Evolutionary conservation across 179 eudicot genomes (phyloP), one percentile per base, ranked within the genome.

Genomic region (Silene coronaria): DNA sequence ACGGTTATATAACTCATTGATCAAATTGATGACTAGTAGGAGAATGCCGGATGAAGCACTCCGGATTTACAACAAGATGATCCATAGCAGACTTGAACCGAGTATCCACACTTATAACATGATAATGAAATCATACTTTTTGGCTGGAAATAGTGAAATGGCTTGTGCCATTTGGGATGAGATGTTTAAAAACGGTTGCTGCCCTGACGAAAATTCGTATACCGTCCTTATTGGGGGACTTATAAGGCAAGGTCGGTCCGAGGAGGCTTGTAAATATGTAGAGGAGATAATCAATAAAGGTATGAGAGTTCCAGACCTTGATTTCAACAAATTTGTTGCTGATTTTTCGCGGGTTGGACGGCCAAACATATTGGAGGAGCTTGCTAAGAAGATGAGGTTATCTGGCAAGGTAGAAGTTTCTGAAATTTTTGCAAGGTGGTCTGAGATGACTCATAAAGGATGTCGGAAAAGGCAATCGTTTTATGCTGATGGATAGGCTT

Each of bases 121-220:
- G 97, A 83, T 92, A 79, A 86, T 95, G 96, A 95, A 87, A 72
- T 86, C 91, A 5, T 92, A 80, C 74, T 87, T 95, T 55, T 27
- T 80, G 59, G 71, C 67, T 0, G 86, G 82, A 67, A 83, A 91
- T 53, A 80, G 82, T 51, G 90, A 88, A 72, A 90, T 88, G 97
- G 93, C 86, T 17, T 60, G 77, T 63, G 89, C 85, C 7, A 87
- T 88, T 78, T 95, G 97, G 97, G 91, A 88, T 72, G 97, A 95
- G 88, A 95, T 95, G 97, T 78, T 71, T 64, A 79, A 63, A 76
- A 90, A 69, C 38, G 91, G 99, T 16, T 89, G 89, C 70, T 90
- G 97, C 80, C 99, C 99, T 7, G 99, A 92, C 77, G 99, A 92
- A 65, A 95, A 86, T 75, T 80, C 93, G 3, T 95, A 92, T 61